These are phyloP conservation scores for Vitis cinerea DNA, from an alignment of 164 flowering plant genomes.

Conservation along the genomic window DNA sequence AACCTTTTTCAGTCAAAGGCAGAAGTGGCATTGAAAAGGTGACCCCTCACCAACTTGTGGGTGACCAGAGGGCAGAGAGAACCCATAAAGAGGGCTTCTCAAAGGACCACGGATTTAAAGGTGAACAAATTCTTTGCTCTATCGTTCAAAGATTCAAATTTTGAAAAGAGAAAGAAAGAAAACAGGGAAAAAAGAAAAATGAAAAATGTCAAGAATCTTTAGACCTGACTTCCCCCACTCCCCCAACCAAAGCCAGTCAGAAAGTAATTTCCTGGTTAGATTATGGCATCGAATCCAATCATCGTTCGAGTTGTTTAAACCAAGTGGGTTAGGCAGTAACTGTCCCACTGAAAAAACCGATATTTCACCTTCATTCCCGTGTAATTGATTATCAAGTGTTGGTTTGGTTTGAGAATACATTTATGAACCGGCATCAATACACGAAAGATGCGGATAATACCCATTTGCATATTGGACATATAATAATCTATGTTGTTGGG, in stretches of 20 bases:
- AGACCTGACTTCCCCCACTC: conserved; percentile 7
- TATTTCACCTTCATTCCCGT: background rate
- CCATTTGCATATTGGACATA: conserved; percentile 6
- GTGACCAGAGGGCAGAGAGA: background rate
- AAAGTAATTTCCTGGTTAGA: conserved; percentile 4
- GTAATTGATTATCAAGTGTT: background rate
- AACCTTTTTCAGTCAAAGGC: conserved; percentile 16
- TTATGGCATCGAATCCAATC: conserved; percentile 28
- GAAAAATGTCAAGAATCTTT: conserved; percentile 21
- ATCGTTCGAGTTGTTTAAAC: conserved; percentile 8
- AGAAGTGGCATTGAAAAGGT: conserved; percentile 1
- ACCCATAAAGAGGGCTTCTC: background rate
- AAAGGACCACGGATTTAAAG: conserved; percentile 23
- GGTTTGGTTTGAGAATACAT: too few relatives aligned
- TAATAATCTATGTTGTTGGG: background rate
- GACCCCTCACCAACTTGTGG: conserved; percentile 13
- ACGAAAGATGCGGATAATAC: background rate
- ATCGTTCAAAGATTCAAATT: conserved; percentile 24
- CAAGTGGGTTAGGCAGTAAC: conserved; percentile 27
- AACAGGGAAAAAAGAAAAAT: background rate
- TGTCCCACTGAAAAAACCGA: conserved; percentile 6
- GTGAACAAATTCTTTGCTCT: conserved; percentile 2
- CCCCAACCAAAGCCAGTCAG: conserved; percentile 11
- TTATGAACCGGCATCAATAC: too few relatives aligned
- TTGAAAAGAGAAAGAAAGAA: background rate